phyloP scores from a whole-genome alignment of 768 basidiomycete genomes.

The Lentinula sp. region DNA sequence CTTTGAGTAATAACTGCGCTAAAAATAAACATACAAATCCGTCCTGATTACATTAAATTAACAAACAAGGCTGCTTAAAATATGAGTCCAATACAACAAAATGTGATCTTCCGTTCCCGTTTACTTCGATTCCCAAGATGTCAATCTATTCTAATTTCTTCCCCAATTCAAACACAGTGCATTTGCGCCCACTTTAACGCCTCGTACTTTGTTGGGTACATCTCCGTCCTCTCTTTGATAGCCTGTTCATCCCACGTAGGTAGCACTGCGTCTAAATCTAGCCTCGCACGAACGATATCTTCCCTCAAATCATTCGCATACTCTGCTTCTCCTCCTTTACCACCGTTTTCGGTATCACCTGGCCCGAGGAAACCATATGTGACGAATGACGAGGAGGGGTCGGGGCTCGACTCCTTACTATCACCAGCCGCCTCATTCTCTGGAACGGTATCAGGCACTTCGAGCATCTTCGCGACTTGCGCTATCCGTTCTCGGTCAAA shows the following conservation, averaged over 20 bases:
- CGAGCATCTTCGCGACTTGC: constrained; percentile 10
- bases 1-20: no score
- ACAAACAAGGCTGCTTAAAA: no score
- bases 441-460: background rate
- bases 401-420: background rate
- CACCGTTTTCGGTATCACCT: background rate
- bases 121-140: no score
- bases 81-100: no score
- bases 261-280: background rate
- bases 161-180: background rate
- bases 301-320: constrained; percentile 27
- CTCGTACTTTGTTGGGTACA: background rate
- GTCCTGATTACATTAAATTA: no score
- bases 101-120: no score
- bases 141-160: no score
- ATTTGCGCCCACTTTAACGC: constrained; percentile 6
- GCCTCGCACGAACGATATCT: constrained; percentile 17
- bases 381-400: constrained; percentile 23
- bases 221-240: background rate
- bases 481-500: constrained; percentile 31
- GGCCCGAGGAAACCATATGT: constrained; percentile 27
- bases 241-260: background rate
- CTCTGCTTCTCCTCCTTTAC: constrained; percentile 21
- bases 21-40: no score
- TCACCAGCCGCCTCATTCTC: no score